phyloP scores from a whole-genome alignment of 306 rosid species.

The Trichosanthes truncata region DNA sequence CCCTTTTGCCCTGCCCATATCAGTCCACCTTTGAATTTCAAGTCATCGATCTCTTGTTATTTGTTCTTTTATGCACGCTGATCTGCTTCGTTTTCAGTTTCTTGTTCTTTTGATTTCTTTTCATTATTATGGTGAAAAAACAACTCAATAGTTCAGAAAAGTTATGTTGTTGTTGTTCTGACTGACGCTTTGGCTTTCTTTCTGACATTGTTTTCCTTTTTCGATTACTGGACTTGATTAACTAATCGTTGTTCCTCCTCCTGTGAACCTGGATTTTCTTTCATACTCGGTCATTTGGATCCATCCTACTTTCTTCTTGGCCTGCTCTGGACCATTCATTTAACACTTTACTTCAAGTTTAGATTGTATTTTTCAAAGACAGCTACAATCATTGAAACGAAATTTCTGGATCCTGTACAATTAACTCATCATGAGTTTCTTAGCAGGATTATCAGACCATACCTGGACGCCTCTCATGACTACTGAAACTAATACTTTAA shows the following conservation, averaged over 20 bases:
- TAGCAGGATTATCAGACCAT: constrained; percentile 31
- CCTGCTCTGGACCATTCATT: not conserved
- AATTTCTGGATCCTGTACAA: not conserved
- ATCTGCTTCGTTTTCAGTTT: not conserved
- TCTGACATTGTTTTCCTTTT: not conserved
- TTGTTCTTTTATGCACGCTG: not conserved
- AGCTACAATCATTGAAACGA: too few species aligned
- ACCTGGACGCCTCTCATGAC: constrained; percentile 47
- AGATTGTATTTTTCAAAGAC: not conserved
- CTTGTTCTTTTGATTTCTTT: not conserved
- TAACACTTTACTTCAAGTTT: not conserved
- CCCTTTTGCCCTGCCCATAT: not conserved
- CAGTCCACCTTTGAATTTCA: too few species aligned
- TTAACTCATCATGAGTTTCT: constrained; percentile 28
- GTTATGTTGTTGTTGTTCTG: not conserved
- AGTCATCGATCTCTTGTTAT: not conserved
- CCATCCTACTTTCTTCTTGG: constrained; percentile 6
- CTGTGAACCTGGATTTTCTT: not conserved
- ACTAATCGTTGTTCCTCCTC: not conserved
- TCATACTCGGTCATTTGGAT: not conserved
- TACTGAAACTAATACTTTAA: constrained; percentile 35
- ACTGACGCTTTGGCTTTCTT: not conserved
- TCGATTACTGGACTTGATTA: not conserved
- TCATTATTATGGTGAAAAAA: too few species aligned
- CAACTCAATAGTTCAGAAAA: too few species aligned